phyloP scores from a whole-genome alignment of 2,329 filamentous ascomycete genomes.

The Leptosphaerulina australis region DNA sequence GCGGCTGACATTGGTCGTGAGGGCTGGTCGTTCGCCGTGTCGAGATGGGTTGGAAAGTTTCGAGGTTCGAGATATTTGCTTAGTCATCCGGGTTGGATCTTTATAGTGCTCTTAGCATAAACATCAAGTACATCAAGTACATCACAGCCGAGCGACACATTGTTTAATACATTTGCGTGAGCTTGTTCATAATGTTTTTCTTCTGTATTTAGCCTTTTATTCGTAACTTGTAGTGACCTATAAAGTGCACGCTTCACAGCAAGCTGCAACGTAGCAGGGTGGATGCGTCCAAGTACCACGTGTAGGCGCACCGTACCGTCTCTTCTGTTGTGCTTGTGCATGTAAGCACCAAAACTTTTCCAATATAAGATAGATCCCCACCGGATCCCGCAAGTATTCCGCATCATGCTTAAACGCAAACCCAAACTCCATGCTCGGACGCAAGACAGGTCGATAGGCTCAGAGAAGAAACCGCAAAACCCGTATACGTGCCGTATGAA shows the following conservation, averaged over 20 bases:
- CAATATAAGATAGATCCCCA: constrained; percentile 26
- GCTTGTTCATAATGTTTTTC: neutral
- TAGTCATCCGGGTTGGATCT: constrained; percentile 10
- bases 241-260: neutral
- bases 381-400: constrained; percentile 14
- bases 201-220: constrained; percentile 1
- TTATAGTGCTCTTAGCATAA: neutral
- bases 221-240: neutral
- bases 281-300: constrained; percentile 1
- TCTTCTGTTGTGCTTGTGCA: constrained; percentile 10
- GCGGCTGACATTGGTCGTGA: constrained; percentile 61
- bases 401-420: constrained; percentile 35
- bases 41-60: constrained; percentile 30
- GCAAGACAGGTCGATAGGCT: constrained; percentile 5
- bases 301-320: constrained; percentile 3
- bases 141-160: neutral
- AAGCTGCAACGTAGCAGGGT: neutral
- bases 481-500: constrained; percentile 6
- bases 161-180: no score
- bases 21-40: constrained; percentile 19
- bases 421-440: constrained; percentile 44
- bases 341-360: constrained; percentile 31
- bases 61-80: constrained; percentile 9
- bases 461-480: neutral
- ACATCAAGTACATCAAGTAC: neutral